phyloP scores from a whole-genome alignment of 345 rosid species.

The Salix dunnii region DNA sequence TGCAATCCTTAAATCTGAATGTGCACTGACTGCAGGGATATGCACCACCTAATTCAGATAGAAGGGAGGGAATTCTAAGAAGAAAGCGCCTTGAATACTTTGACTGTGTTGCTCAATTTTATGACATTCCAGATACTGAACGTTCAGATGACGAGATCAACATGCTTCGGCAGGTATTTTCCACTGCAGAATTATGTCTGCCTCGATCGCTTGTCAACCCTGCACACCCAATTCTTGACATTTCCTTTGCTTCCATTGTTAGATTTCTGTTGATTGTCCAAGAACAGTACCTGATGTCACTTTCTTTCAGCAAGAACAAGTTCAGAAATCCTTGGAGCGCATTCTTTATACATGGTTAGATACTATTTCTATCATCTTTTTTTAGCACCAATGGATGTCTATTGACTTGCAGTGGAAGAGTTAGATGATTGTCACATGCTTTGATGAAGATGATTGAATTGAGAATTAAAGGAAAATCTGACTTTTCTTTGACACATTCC shows the following conservation, averaged over 20 bases:
- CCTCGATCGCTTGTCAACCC: neutral
- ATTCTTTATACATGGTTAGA: constrained; percentile 93
- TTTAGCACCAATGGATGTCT: neutral
- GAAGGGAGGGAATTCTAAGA: constrained; percentile 87
- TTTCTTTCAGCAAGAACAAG: constrained; percentile 92
- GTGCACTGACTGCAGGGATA: constrained; percentile 99
- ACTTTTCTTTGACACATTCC: neutral
- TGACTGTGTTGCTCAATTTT: constrained; percentile 89
- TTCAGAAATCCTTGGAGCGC: constrained; percentile 97
- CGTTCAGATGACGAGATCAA: constrained; percentile 94
- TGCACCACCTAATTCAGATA: constrained; percentile 99
- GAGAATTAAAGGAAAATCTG: neutral
- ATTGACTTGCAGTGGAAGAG: neutral
- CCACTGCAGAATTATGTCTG: neutral
- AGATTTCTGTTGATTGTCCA: constrained; percentile 99
- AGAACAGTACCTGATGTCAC: constrained; percentile 93
- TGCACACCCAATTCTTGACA: constrained; percentile 8
- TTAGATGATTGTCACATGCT: neutral
- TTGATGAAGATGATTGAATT: neutral
- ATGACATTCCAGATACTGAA: constrained; percentile 92
- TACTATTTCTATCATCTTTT: constrained; percentile 7
- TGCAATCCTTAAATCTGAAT: constrained; percentile 46
- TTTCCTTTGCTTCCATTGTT: constrained; percentile 14
- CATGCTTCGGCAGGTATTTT: constrained; percentile 92
- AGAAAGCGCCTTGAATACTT: constrained; percentile 92